Conservation (phyloP, 257 asterid genomes). For the Jasminum sambac region DNA sequence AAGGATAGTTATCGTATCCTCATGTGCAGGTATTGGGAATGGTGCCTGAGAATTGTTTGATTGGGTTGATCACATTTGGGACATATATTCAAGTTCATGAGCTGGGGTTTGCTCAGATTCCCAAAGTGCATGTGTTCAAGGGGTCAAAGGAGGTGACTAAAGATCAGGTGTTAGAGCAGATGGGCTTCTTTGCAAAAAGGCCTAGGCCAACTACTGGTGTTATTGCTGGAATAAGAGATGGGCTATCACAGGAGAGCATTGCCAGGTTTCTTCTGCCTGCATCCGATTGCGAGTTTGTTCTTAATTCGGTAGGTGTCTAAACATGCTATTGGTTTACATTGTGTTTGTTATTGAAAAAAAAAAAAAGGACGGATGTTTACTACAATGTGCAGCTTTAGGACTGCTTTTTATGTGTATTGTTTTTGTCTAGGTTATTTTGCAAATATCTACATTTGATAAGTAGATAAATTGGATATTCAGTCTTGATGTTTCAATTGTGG, state of each 20-base stretch:
- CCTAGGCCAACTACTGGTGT: slow-evolving; percentile 84
- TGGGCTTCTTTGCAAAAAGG: slow-evolving; percentile 87
- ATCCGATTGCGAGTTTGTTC: slow-evolving; percentile 94
- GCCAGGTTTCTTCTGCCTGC: slow-evolving; percentile 93
- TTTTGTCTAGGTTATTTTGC: neutral
- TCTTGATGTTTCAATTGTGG: slow-evolving; percentile 23
- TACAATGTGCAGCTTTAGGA: neutral
- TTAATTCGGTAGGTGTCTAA: slow-evolving; percentile 65
- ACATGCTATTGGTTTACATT: slow-evolving; percentile 24
- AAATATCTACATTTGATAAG: neutral
- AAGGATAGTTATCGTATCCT: slow-evolving; percentile 9
- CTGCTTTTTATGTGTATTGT: neutral
- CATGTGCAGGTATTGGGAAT: slow-evolving; percentile 76
- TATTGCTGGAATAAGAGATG: slow-evolving; percentile 93
- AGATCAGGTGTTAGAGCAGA: slow-evolving; percentile 88
- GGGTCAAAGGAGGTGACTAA: slow-evolving; percentile 90
- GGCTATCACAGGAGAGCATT: slow-evolving; percentile 88
- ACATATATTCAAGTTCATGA: slow-evolving; percentile 91
- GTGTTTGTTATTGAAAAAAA: neutral
- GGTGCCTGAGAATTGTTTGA: slow-evolving; percentile 87
- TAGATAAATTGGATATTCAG: slow-evolving; percentile 22
- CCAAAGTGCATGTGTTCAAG: slow-evolving; percentile 94
- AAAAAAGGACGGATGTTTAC: slow-evolving; percentile 9
- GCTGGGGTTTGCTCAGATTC: slow-evolving; percentile 87
- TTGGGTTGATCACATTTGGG: slow-evolving; percentile 92